Evolutionary conservation across 2,329 filamentous ascomycete species (phyloP).

Genomic region (Dothidotthia symphoricarpi): DNA sequence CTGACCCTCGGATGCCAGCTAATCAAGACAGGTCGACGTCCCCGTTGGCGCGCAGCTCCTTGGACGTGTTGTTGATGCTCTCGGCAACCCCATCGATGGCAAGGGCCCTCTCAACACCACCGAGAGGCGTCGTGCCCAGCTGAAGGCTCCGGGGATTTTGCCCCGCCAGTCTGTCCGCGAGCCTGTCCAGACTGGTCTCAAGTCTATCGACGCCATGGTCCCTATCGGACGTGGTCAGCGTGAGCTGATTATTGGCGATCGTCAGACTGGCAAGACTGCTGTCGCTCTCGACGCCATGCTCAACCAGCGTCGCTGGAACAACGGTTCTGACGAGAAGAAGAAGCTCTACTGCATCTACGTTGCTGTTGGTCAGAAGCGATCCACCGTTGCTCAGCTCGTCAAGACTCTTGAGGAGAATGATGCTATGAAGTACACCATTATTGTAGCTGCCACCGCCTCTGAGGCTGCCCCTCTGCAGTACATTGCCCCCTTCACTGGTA

Average conservation of each 20-base stretch:
- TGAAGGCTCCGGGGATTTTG: conserved; percentile 98
- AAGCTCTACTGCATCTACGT: conserved; percentile 99
- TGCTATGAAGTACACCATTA: conserved; percentile 94
- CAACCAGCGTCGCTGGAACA: conserved; percentile 99
- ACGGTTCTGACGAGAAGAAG: conserved; percentile 79
- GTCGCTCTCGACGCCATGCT: conserved; percentile 97
- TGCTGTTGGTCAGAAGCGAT: conserved; percentile 98
- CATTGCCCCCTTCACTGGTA: conserved; percentile 85
- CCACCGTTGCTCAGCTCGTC: conserved; percentile 97
- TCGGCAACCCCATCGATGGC: conserved; percentile 98
- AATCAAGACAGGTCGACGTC: conserved; percentile 74
- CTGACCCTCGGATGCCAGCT: conserved; percentile 8
- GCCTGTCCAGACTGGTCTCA: conserved; percentile 98
- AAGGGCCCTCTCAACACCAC: conserved; percentile 95
- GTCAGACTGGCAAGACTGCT: conserved; percentile 99
- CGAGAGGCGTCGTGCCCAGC: conserved; percentile 91
- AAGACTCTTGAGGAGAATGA: conserved; percentile 99
- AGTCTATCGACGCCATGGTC: conserved; percentile 99
- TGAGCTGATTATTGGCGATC: conserved; percentile 99
- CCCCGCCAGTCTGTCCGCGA: conserved; percentile 96
- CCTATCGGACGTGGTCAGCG: conserved; percentile 99
- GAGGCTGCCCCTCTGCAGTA: conserved; percentile 92
- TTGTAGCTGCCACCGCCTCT: conserved; percentile 94
- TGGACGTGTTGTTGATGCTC: conserved; percentile 96
- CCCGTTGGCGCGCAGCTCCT: conserved; percentile 90